These are phyloP conservation scores for Botrytis medusae DNA, from an alignment of 2,329 filamentous ascomycete species.

Conservation along the genomic window DNA sequence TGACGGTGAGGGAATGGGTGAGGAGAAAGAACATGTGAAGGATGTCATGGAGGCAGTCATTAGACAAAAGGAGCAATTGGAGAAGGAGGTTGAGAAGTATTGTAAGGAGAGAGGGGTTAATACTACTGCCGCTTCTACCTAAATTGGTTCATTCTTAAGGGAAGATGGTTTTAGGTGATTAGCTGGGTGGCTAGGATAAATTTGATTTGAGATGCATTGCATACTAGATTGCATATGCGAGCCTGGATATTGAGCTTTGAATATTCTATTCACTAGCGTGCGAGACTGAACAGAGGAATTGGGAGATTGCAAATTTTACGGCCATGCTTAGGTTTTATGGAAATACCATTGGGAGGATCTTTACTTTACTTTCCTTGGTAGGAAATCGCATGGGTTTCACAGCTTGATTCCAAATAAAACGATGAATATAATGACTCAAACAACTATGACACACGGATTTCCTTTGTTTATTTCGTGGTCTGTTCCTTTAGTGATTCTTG, in stretches of 20 bases:
- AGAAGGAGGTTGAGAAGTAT: constrained; percentile 75
- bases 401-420: not conserved
- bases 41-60: constrained; percentile 68
- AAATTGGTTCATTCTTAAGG: not conserved
- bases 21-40: constrained; percentile 56
- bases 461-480: not conserved
- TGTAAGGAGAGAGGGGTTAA: constrained; percentile 56
- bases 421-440: not conserved
- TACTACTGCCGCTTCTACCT: not conserved
- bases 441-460: not conserved
- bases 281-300: not conserved
- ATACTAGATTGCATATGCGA: not conserved
- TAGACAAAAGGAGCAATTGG: constrained; percentile 63
- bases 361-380: not conserved
- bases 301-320: not conserved
- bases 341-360: not conserved
- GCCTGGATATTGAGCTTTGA: not conserved
- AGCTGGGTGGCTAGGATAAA: not conserved
- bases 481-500: not conserved
- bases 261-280: too few relatives aligned
- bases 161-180: not conserved
- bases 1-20: constrained; percentile 32
- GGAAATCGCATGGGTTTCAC: not conserved
- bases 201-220: not conserved
- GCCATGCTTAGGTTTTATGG: not conserved